phyloP scores from a whole-genome alignment of 306 rosid species.

The Medicago arabica region DNA sequence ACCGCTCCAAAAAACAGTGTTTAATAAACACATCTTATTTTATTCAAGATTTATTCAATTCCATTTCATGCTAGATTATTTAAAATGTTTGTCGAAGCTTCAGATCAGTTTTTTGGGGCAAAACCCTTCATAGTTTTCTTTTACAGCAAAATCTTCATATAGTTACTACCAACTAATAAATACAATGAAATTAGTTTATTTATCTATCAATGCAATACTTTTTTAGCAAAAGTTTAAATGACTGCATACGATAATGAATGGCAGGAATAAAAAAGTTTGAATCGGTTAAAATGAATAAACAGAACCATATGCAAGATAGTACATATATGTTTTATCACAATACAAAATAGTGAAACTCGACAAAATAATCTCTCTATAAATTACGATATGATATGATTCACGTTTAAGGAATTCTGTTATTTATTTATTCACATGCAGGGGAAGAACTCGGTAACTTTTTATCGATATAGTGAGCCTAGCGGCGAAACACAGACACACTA shows the following conservation, averaged over 20 bases:
- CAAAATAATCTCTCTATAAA: slow-evolving; percentile 24
- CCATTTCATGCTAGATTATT: slow-evolving; percentile 20
- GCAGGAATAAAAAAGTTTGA: slow-evolving; percentile 24
- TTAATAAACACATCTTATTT: slow-evolving; percentile 12
- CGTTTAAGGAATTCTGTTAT: neutral
- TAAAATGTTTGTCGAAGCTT: slow-evolving; percentile 30
- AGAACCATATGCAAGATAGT: slow-evolving; percentile 15
- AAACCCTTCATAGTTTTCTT: slow-evolving; percentile 17
- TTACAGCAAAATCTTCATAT: neutral
- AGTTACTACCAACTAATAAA: slow-evolving; percentile 11
- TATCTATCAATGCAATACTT: neutral
- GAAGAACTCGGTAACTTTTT: too few species aligned
- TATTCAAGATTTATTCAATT: slow-evolving; percentile 17
- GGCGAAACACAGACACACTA: too few species aligned
- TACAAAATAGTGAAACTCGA: slow-evolving; percentile 2
- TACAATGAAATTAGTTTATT: slow-evolving; percentile 10
- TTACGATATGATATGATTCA: slow-evolving; percentile 2
- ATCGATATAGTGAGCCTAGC: too few species aligned
- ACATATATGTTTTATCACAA: slow-evolving; percentile 11
- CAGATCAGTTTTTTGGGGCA: neutral
- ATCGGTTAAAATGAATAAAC: neutral
- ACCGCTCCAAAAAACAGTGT: neutral
- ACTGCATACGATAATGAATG: slow-evolving; percentile 3
- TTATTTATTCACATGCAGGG: too few species aligned
- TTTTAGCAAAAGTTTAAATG: neutral